Conservation (phyloP, 768 basidiomycete species). For the Flagelloscypha sp. region DNA sequence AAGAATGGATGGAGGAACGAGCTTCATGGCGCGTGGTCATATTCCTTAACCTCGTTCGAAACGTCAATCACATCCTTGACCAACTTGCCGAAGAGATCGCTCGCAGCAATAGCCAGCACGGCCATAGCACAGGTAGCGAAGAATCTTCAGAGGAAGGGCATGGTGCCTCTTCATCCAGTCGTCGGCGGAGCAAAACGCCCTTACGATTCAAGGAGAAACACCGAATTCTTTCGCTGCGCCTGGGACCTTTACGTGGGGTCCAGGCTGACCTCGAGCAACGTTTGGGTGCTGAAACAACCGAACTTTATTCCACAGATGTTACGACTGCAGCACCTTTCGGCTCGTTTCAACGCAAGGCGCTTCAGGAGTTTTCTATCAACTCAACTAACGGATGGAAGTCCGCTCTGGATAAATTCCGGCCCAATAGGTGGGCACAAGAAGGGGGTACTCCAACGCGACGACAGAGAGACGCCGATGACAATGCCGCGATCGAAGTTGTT, state of each 20-base stretch:
- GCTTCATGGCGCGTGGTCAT: conserved; percentile 69
- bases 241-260: conserved; percentile 48
- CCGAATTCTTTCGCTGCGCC: conserved; percentile 46
- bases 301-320: conserved; percentile 33
- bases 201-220: conserved; percentile 57
- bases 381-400: conserved; percentile 62
- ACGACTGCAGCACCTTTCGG: conserved; percentile 37
- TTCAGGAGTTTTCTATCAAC: conserved; percentile 50
- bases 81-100: conserved; percentile 50
- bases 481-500: conserved; percentile 50
- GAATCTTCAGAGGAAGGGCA: conserved; percentile 33
- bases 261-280: conserved; percentile 52
- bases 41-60: conserved; percentile 72
- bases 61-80: conserved; percentile 56
- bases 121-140: conserved; percentile 21
- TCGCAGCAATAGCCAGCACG: conserved; percentile 17
- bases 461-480: conserved; percentile 40
- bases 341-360: conserved; percentile 15
- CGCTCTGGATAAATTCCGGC: conserved; percentile 47
- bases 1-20: conserved; percentile 64
- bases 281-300: conserved; percentile 51
- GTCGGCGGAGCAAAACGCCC: conserved; percentile 5
- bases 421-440: conserved; percentile 8
- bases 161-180: conserved; percentile 21
- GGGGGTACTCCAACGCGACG: conserved; percentile 17